phyloP scores from a whole-genome alignment of 2,329 filamentous ascomycete genomes.

The Colletotrichum chrysophilum region DNA sequence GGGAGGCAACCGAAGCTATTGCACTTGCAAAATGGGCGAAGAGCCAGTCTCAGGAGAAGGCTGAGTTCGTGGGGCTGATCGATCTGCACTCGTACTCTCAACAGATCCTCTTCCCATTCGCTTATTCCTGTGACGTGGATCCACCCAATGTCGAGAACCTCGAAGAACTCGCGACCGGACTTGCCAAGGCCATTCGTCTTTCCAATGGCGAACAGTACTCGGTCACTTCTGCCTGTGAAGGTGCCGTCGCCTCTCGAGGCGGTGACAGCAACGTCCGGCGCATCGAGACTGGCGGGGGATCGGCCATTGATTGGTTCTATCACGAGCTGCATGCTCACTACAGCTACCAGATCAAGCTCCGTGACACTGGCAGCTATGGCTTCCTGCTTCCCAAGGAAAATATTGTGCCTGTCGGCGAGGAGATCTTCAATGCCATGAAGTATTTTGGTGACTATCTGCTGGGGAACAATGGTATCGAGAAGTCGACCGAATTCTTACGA shows the following conservation, averaged over 20 bases:
- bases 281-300: slow-evolving; percentile 80
- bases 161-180: slow-evolving; percentile 84
- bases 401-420: slow-evolving; percentile 88
- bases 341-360: slow-evolving; percentile 91
- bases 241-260: slow-evolving; percentile 57
- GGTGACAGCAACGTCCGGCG: slow-evolving; percentile 32
- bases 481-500: neutral
- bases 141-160: slow-evolving; percentile 92
- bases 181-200: slow-evolving; percentile 88
- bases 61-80: slow-evolving; percentile 81
- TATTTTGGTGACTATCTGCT: slow-evolving; percentile 84
- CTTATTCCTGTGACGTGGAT: slow-evolving; percentile 77
- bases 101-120: slow-evolving; percentile 91
- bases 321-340: slow-evolving; percentile 82
- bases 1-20: slow-evolving; percentile 81
- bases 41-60: slow-evolving; percentile 76
- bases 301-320: slow-evolving; percentile 94
- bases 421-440: slow-evolving; percentile 82
- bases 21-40: slow-evolving; percentile 81
- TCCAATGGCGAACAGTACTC: slow-evolving; percentile 77
- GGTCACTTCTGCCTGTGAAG: slow-evolving; percentile 86
- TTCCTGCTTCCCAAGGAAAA: slow-evolving; percentile 87
- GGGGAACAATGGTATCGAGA: slow-evolving; percentile 71
- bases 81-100: slow-evolving; percentile 97
- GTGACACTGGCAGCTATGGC: slow-evolving; percentile 92